Evolutionary conservation across 108 stramenopile genomes (phyloP).

Genomic region (Bacterosira constricta): DNA sequence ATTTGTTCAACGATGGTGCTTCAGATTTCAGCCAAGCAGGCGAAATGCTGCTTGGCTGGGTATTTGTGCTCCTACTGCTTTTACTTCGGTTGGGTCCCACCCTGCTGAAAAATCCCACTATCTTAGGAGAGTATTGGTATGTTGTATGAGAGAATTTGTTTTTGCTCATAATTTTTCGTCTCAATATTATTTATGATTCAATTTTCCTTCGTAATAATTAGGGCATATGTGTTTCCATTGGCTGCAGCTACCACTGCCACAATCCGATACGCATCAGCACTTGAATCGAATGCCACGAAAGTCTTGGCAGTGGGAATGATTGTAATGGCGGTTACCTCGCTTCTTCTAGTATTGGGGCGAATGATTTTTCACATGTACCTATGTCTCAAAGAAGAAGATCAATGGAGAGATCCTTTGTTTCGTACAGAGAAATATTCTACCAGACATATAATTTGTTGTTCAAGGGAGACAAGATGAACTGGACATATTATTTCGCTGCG

Average conservation of each 20-base stretch:
- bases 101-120: constrained; percentile 3
- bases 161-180: too few species aligned
- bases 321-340: background rate
- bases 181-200: too few species aligned
- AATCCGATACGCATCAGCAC: constrained; percentile 12
- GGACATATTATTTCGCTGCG: too few species aligned
- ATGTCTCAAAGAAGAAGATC: background rate
- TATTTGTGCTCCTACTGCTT: constrained; percentile 9
- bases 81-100: constrained; percentile 15
- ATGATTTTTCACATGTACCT: constrained; percentile 13
- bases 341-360: constrained; percentile 14
- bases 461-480: too few species aligned
- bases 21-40: background rate
- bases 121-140: constrained; percentile 43
- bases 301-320: constrained; percentile 8
- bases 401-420: constrained; percentile 15
- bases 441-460: background rate
- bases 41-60: constrained; percentile 30
- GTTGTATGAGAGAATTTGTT: too few species aligned
- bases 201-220: too few species aligned
- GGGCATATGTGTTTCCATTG: constrained; percentile 49
- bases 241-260: constrained; percentile 22
- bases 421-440: constrained; percentile 4
- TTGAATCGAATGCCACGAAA: background rate
- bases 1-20: constrained; percentile 2